Conservation (phyloP, 495 filamentous ascomycete species). For the Talaromyces proteolyticus region DNA sequence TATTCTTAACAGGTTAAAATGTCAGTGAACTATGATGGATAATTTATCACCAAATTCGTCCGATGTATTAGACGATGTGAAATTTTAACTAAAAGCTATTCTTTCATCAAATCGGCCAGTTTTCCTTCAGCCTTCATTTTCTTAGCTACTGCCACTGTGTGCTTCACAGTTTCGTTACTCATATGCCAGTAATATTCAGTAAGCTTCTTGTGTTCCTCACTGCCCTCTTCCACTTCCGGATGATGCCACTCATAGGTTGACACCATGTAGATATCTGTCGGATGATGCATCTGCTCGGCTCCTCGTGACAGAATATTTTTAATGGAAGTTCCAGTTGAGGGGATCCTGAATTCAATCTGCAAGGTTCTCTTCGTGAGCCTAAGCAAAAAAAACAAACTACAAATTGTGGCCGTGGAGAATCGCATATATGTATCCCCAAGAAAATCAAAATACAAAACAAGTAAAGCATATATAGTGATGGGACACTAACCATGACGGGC, state of each 20-base stretch:
- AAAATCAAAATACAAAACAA: too few species aligned
- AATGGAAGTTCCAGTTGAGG: not conserved
- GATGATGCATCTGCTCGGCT: not conserved
- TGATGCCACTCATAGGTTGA: slow-evolving; percentile 4
- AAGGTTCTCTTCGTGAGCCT: not conserved
- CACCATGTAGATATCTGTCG: slow-evolving; percentile 1
- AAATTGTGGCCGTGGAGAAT: too few species aligned
- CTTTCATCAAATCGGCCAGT: too few species aligned
- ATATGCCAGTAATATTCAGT: not conserved
- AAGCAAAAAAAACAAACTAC: too few species aligned
- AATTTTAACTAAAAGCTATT: too few species aligned
- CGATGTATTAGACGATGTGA: too few species aligned
- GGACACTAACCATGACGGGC: not conserved
- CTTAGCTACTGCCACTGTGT: not conserved
- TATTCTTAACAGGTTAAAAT: too few species aligned
- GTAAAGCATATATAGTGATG: too few species aligned
- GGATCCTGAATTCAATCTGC: not conserved
- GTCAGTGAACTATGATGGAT: too few species aligned
- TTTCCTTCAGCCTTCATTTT: not conserved
- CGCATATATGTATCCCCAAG: too few species aligned
- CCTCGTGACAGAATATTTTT: slow-evolving; percentile 1
- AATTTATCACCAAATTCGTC: too few species aligned
- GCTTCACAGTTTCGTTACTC: slow-evolving; percentile 1
- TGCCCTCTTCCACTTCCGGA: not conserved
- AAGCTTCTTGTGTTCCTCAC: slow-evolving; percentile 1